Evolutionary conservation across 2,329 filamentous ascomycete species (phyloP).

Genomic region (Colletotrichum sansevieriae): DNA sequence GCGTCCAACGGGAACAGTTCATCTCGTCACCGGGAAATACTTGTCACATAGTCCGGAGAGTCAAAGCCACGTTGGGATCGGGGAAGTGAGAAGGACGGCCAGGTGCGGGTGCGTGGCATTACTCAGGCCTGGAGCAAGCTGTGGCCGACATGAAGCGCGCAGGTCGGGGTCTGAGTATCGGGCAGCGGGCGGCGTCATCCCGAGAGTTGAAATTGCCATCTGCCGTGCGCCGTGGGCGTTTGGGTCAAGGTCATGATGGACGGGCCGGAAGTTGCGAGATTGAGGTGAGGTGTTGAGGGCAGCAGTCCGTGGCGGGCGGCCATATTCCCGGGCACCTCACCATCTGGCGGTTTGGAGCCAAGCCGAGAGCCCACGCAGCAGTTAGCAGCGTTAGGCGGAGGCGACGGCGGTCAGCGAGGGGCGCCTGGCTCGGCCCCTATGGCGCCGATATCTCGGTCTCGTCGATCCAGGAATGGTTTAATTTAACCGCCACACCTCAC

Average conservation of each 20-base stretch:
- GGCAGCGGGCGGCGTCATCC: slow-evolving; percentile 27
- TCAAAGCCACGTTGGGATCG: slow-evolving; percentile 25
- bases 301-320: neutral
- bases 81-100: slow-evolving; percentile 6
- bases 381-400: slow-evolving; percentile 21
- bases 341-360: neutral
- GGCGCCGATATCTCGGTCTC: slow-evolving; percentile 31
- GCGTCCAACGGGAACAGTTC: slow-evolving; percentile 11
- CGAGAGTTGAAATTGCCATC: slow-evolving; percentile 24
- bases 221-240: slow-evolving; percentile 39
- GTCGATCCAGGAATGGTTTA: slow-evolving; percentile 27
- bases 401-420: slow-evolving; percentile 4
- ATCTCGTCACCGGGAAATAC: slow-evolving; percentile 16
- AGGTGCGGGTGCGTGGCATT: slow-evolving; percentile 25
- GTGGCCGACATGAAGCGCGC: slow-evolving; percentile 29
- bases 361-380: slow-evolving; percentile 8
- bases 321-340: slow-evolving; percentile 14
- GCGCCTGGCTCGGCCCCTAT: neutral
- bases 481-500: slow-evolving; percentile 31
- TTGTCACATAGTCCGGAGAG: slow-evolving; percentile 25
- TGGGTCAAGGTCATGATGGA: slow-evolving; percentile 30
- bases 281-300: too few relatives aligned
- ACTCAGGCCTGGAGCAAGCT: slow-evolving; percentile 30
- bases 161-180: slow-evolving; percentile 34
- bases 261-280: slow-evolving; percentile 23